Conservation (phyloP, 2,329 filamentous ascomycete species). For the Penicillium sp. region DNA sequence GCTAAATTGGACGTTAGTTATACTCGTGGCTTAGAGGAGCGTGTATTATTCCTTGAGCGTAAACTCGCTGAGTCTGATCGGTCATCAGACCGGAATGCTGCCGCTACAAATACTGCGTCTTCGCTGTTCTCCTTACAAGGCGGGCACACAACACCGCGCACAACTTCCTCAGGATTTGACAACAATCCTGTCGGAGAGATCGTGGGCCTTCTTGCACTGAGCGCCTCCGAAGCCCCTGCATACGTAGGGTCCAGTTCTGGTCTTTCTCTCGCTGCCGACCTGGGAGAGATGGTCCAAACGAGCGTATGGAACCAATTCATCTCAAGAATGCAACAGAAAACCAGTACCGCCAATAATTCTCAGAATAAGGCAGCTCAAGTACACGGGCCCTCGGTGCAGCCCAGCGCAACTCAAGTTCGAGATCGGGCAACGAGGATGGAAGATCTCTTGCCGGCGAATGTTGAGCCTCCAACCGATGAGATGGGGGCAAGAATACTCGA, state of each 20-base stretch:
- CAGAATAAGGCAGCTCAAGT: neutral
- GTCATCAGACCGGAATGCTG: slow-evolving; percentile 12
- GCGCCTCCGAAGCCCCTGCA: slow-evolving; percentile 46
- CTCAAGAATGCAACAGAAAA: slow-evolving; percentile 24
- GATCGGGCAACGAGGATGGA: slow-evolving; percentile 34
- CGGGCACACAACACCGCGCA: slow-evolving; percentile 18
- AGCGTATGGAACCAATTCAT: slow-evolving; percentile 55
- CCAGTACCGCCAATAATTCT: slow-evolving; percentile 12
- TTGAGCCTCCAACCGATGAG: slow-evolving; percentile 49
- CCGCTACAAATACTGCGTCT: slow-evolving; percentile 13
- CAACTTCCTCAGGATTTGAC: slow-evolving; percentile 23
- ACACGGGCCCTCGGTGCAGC: slow-evolving; percentile 17
- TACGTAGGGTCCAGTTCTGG: slow-evolving; percentile 53
- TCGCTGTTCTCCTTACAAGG: slow-evolving; percentile 26
- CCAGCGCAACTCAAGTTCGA: slow-evolving; percentile 19
- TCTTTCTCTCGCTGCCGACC: slow-evolving; percentile 49
- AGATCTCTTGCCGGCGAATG: slow-evolving; percentile 39
- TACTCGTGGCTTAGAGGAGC: slow-evolving; percentile 44
- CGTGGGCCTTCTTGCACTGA: slow-evolving; percentile 51
- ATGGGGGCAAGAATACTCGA: slow-evolving; percentile 47
- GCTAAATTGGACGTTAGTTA: slow-evolving; percentile 32
- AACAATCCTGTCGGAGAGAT: slow-evolving; percentile 45
- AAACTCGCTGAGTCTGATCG: slow-evolving; percentile 23
- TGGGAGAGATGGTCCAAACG: slow-evolving; percentile 55
- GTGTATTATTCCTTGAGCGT: slow-evolving; percentile 44